Conservation (phyloP, 2,329 filamentous ascomycete genomes). For the Tolypocladium sp. region DNA sequence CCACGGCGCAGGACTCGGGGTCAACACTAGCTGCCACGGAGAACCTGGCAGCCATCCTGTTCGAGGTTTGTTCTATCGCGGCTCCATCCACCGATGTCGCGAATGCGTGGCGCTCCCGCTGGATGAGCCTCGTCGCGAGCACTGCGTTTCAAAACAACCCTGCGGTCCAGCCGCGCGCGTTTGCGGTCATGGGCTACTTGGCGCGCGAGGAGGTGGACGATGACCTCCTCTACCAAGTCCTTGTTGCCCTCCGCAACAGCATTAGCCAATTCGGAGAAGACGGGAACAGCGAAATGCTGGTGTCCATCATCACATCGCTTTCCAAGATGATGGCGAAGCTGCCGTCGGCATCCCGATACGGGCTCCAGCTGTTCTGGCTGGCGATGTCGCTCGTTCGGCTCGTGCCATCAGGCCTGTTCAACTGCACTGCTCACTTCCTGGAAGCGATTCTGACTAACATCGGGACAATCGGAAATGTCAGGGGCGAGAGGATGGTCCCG, state of each 20-base stretch:
- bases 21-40: conserved; percentile 48
- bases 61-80: conserved; percentile 54
- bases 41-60: conserved; percentile 50
- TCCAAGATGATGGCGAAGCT: conserved; percentile 66
- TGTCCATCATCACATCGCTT: conserved; percentile 56
- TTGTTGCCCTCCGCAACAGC: conserved; percentile 58
- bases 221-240: conserved; percentile 60
- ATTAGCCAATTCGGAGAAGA: conserved; percentile 57
- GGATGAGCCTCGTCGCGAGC: conserved; percentile 66
- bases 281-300: conserved; percentile 57
- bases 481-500: conserved; percentile 48
- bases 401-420: conserved; percentile 54
- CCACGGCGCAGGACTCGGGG: conserved; percentile 43
- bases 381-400: conserved; percentile 57
- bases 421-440: conserved; percentile 55
- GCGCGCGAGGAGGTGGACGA: conserved; percentile 65
- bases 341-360: conserved; percentile 56
- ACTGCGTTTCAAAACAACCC: conserved; percentile 67
- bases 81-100: conserved; percentile 56
- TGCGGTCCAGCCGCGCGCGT: conserved; percentile 59
- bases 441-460: conserved; percentile 58
- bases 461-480: conserved; percentile 49
- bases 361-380: conserved; percentile 61
- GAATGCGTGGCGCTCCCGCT: conserved; percentile 61
- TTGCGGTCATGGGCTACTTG: conserved; percentile 62